A percentile compares a stretch with the other conserved stretches of the same genome.
These are phyloP conservation scores for Eucalyptus tenuipes DNA, from an alignment of 345 rosid genomes.

Conservation along the genomic window DNA sequence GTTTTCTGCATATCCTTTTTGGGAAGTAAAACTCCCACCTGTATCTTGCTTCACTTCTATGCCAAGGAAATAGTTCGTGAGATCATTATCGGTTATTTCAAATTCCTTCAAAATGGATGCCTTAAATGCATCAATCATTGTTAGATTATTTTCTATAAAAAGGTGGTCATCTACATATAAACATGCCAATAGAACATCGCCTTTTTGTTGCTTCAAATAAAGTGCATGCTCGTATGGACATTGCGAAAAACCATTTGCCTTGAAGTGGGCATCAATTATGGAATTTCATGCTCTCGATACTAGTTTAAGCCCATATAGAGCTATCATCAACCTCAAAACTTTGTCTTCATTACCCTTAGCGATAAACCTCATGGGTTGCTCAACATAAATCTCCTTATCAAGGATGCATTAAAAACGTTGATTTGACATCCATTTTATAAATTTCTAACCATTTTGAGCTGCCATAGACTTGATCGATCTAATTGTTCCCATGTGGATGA, in stretches of 20 bases:
- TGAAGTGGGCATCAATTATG: not conserved
- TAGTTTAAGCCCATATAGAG: not conserved
- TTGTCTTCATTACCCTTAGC: not conserved
- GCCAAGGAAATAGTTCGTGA: not conserved
- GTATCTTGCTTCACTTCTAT: not conserved
- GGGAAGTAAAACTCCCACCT: not conserved
- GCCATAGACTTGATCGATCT: not conserved
- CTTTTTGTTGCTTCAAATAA: too few species aligned
- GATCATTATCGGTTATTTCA: not conserved
- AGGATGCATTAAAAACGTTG: not conserved
- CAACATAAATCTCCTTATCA: not conserved
- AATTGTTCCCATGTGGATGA: not conserved
- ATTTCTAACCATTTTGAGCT: too few species aligned
- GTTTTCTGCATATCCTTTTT: not conserved
- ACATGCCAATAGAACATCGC: not conserved
- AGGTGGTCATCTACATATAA: not conserved
- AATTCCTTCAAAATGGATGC: not conserved
- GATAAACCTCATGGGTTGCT: not conserved
- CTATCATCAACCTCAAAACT: not conserved
- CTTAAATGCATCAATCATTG: not conserved
- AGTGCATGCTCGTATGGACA: not conserved
- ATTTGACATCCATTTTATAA: not conserved
- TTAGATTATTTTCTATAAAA: too few species aligned
- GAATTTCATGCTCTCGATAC: not conserved
- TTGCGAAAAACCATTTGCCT: not conserved